These are phyloP conservation scores for Tuber indicum DNA, from an alignment of 495 filamentous ascomycete species.

Conservation along the genomic window DNA sequence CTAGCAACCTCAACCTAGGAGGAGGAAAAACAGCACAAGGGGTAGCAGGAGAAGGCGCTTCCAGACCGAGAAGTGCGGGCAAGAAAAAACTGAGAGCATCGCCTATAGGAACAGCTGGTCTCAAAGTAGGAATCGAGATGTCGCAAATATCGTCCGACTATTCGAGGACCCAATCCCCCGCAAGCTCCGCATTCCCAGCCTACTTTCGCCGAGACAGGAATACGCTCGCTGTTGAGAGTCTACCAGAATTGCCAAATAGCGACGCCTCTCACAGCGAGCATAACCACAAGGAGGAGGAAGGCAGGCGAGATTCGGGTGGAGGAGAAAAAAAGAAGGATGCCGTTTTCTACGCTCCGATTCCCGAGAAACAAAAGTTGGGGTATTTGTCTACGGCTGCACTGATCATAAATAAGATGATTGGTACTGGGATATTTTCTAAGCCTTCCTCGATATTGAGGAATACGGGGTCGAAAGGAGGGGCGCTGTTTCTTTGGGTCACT, in stretches of 20 bases:
- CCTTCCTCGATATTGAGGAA: constrained; percentile 27
- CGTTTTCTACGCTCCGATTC: constrained; percentile 31
- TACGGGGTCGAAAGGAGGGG: constrained; percentile 32
- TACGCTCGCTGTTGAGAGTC: constrained; percentile 5
- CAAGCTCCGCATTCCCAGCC: constrained; percentile 8
- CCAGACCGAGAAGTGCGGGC: background rate
- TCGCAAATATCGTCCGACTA: constrained; percentile 11
- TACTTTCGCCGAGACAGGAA: constrained; percentile 11
- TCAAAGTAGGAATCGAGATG: constrained; percentile 5
- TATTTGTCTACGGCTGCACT: constrained; percentile 39
- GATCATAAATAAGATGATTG: constrained; percentile 42
- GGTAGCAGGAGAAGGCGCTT: background rate
- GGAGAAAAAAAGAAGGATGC: background rate
- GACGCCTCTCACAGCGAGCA: background rate
- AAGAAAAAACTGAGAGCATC: background rate
- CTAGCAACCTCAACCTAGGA: background rate
- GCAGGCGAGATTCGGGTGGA: background rate
- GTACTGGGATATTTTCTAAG: constrained; percentile 41
- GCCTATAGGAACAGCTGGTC: background rate
- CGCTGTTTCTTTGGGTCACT: constrained; percentile 35
- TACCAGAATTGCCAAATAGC: constrained; percentile 10
- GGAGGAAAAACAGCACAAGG: background rate
- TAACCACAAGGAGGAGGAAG: background rate
- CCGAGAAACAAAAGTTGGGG: constrained; percentile 36
- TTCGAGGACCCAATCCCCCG: constrained; percentile 10